Conservation (phyloP, 805 yeast species). For the Yarrowia alimentaria region DNA sequence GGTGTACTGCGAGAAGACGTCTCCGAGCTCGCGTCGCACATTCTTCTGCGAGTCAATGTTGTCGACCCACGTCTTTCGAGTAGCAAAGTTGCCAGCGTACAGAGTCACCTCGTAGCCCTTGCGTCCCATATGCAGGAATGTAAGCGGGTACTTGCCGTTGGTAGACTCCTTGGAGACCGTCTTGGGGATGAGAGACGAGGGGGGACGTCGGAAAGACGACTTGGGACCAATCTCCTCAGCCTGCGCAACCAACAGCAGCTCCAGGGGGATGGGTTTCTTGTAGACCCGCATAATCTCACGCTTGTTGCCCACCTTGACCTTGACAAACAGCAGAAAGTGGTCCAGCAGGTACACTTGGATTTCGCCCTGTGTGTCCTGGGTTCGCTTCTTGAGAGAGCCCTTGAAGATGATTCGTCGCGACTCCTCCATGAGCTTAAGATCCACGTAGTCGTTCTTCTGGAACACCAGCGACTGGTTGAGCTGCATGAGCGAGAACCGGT, state of each 20-base stretch:
- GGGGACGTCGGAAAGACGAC: constrained; percentile 36
- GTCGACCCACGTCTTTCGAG: constrained; percentile 76
- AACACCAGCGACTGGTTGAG: constrained; percentile 80
- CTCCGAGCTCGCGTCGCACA: constrained; percentile 65
- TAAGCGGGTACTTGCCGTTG: constrained; percentile 44
- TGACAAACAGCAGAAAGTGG: constrained; percentile 79
- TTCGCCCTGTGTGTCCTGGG: constrained; percentile 68
- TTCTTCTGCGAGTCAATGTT: constrained; percentile 78
- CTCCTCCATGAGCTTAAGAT: constrained; percentile 79
- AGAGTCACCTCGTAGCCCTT: constrained; percentile 48
- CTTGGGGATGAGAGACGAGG: constrained; percentile 32
- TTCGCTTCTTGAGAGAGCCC: constrained; percentile 70
- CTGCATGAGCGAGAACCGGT: constrained; percentile 83
- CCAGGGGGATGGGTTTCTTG: constrained; percentile 54
- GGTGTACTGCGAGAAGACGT: constrained; percentile 74
- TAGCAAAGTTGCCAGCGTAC: constrained; percentile 46
- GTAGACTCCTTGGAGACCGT: constrained; percentile 27
- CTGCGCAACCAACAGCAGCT: constrained; percentile 48
- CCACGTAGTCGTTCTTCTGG: constrained; percentile 79
- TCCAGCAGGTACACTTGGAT: constrained; percentile 86
- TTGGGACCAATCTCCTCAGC: constrained; percentile 74
- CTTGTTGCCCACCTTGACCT: constrained; percentile 81
- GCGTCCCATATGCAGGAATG: constrained; percentile 52
- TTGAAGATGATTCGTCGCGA: constrained; percentile 76
- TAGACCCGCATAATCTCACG: constrained; percentile 89